These are phyloP conservation scores for Hemisphaericaspora xylofermentans DNA, from an alignment of 1,139 yeast species.

Conservation along the genomic window DNA sequence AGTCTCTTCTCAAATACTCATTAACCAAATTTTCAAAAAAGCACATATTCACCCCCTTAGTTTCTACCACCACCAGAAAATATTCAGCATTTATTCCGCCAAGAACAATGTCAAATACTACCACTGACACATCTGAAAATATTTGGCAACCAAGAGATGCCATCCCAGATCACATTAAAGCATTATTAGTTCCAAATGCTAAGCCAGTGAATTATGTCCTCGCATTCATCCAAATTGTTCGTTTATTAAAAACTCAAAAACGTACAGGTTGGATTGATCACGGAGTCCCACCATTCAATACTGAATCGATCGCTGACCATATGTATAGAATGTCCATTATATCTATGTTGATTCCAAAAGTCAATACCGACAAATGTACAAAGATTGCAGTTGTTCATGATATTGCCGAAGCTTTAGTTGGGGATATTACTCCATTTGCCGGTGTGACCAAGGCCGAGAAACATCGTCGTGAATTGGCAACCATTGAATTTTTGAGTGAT, in stretches of 20 bases:
- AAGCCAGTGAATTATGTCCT: conserved; percentile 49
- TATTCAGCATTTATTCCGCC: background rate
- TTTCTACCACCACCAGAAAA: background rate
- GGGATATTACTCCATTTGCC: conserved; percentile 91
- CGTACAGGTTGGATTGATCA: conserved; percentile 95
- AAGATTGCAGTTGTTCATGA: conserved; percentile 90
- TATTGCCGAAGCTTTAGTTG: conserved; percentile 90
- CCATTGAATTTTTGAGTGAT: conserved; percentile 66
- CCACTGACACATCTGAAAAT: conserved; percentile 13
- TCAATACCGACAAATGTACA: conserved; percentile 58
- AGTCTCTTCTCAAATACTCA: background rate
- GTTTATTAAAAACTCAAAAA: conserved; percentile 72
- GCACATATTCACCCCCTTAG: background rate
- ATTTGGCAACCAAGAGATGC: conserved; percentile 61
- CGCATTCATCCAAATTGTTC: conserved; percentile 75
- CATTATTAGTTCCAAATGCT: conserved; percentile 33
- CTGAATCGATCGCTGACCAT: conserved; percentile 87
- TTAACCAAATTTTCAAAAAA: background rate
- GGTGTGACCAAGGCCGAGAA: conserved; percentile 66
- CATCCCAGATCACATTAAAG: conserved; percentile 52
- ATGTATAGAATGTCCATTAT: conserved; percentile 95
- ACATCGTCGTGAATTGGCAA: conserved; percentile 74
- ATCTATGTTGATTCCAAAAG: conserved; percentile 64
- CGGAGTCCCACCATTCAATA: conserved; percentile 48
- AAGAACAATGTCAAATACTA: background rate